Evolutionary conservation across 1,284 basidiomycete genomes (phyloP), one percentile per base, ranked within the genome.

Genomic region (Cryptococcus wingfieldii): DNA sequence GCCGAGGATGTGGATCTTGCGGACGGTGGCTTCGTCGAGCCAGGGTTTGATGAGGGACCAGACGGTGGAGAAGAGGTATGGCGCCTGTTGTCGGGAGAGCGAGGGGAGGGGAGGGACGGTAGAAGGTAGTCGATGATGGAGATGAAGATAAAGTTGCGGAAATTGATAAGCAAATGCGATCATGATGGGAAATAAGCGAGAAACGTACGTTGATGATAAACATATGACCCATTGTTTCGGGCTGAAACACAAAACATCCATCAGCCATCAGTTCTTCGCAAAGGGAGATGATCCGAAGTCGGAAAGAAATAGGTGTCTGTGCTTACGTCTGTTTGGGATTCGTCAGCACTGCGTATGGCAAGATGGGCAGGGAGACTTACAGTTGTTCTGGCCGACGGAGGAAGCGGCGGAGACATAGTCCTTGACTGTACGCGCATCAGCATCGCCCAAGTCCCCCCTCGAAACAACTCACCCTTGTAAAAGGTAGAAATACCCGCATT

Each of bases 191-290:
- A 5, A 43, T 42, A 34, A 18, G 38, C 16, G 38, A 51, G 53
- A 75, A 75, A 65, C 77, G 74, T 78, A 79, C 87, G 71, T 93
- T 92, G 81, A 93, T 88, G 81, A 97, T 93, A 81, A 80, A 97
- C 82, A 96, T 95, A 73, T 89, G 89, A 78, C 93, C 93, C 93
- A 97, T 95, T 62, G 84, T 87, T 77, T 93, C 90, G 16, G 90
- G 90, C 79, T 94, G 46, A 25, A 19, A 50, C 16, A 37, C 18
- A 25, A 23, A 23, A 23, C 23, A 23, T 23, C 31, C 31, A 34
- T 34, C 31, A 34, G 31, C 31, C 31, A 42, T 42, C 41, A 42
- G 3, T 23, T 18, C n/a, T 41, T 41, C 38, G 7, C 38, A 8
- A 14, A 41, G 18, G 14, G 10, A 1, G 1, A 41, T 10, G 38